These are phyloP conservation scores for Talaromyces ruber DNA, from an alignment of 495 filamentous ascomycete species.

Conservation along the genomic window DNA sequence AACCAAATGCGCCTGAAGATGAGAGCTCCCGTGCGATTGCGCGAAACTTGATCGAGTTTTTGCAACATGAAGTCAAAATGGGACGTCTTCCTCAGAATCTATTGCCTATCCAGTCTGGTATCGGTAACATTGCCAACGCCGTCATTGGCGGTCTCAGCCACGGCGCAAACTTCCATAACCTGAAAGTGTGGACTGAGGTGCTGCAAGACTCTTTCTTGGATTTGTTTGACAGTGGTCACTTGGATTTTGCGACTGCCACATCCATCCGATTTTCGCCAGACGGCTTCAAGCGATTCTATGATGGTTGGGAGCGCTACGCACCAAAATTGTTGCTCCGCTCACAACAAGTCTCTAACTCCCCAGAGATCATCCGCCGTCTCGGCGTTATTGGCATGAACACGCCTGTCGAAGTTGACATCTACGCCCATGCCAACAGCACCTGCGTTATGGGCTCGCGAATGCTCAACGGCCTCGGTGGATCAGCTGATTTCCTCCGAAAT, in stretches of 20 bases:
- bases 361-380: conserved; percentile 83
- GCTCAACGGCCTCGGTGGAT: conserved; percentile 86
- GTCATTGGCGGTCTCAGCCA: conserved; percentile 79
- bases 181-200: conserved; percentile 91
- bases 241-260: conserved; percentile 88
- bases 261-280: conserved; percentile 88
- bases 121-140: conserved; percentile 92
- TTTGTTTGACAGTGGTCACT: conserved; percentile 81
- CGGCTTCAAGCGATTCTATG: conserved; percentile 89
- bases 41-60: conserved; percentile 75
- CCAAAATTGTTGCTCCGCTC: conserved; percentile 80
- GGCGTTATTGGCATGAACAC: conserved; percentile 96
- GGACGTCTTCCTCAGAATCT: conserved; percentile 72
- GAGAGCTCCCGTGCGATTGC: conserved; percentile 65
- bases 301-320: conserved; percentile 71
- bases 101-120: conserved; percentile 79
- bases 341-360: conserved; percentile 86
- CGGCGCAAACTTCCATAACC: conserved; percentile 72
- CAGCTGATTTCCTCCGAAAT: conserved; percentile 77
- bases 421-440: conserved; percentile 87
- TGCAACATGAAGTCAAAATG: conserved; percentile 69
- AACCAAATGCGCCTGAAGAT: conserved; percentile 69
- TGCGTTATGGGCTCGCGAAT: conserved; percentile 87
- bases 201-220: conserved; percentile 92
- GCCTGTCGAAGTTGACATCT: conserved; percentile 89